phyloP scores from a whole-genome alignment of 75 land plant genomes.

The Selaginella tamariscina region DNA sequence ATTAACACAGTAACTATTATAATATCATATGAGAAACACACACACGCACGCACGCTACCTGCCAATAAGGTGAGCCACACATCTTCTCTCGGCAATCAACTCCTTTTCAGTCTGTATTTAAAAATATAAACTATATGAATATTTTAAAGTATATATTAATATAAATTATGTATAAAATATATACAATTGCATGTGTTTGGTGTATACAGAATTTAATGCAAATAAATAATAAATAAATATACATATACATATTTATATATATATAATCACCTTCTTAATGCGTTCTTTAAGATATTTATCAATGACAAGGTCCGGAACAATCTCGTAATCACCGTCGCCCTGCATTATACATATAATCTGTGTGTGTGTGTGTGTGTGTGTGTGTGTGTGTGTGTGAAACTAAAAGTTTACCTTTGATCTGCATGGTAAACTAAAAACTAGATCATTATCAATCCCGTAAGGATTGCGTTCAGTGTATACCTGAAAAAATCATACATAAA shows the following conservation, averaged over 20 bases:
- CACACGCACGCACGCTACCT: slow-evolving; percentile 39
- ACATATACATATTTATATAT: no score
- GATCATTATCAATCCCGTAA: slow-evolving; percentile 80
- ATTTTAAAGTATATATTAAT: background rate
- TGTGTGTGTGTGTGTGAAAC: no score
- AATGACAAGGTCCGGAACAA: slow-evolving; percentile 49
- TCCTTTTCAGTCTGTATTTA: slow-evolving; percentile 65
- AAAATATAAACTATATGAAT: background rate
- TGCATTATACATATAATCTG: slow-evolving; percentile 11
- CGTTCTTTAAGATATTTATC: slow-evolving; percentile 68
- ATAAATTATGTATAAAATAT: no score
- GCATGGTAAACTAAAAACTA: slow-evolving; percentile 95
- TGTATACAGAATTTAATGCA: no score
- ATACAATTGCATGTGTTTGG: no score
- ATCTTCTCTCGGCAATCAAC: slow-evolving; percentile 77
- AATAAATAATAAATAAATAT: no score
- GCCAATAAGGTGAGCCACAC: slow-evolving; percentile 84
- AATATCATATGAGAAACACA: background rate
- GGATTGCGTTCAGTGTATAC: slow-evolving; percentile 86
- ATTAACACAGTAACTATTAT: background rate
- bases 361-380: background rate
- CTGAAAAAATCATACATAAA: slow-evolving; percentile 19
- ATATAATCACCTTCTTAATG: slow-evolving; percentile 82
- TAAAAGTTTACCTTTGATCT: slow-evolving; percentile 52
- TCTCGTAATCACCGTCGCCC: slow-evolving; percentile 97